phyloP scores from a whole-genome alignment of 129 eudicot genomes.

The Lactuca sativa region DNA sequence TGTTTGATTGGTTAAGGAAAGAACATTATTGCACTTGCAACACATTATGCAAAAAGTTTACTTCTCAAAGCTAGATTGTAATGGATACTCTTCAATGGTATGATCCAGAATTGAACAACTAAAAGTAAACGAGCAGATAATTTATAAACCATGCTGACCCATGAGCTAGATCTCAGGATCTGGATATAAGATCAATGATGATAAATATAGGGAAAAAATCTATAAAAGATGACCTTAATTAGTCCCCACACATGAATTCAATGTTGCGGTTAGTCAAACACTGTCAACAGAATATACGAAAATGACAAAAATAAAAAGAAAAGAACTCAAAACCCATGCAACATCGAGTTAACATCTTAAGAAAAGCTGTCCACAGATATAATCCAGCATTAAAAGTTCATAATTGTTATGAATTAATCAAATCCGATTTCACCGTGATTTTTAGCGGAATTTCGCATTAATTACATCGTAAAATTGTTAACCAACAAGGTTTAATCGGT shows the following conservation, averaged over 20 bases:
- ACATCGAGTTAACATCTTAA: background rate
- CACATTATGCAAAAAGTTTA: background rate
- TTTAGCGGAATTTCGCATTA: background rate
- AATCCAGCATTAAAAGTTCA: slow-evolving; percentile 9
- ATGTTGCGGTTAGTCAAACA: slow-evolving; percentile 1
- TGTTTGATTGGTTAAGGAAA: background rate
- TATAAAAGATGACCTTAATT: background rate
- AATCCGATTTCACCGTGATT: slow-evolving; percentile 3
- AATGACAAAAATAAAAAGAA: background rate
- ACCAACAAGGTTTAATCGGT: background rate
- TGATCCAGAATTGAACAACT: background rate
- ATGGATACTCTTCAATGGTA: background rate
- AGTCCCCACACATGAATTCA: slow-evolving; percentile 4
- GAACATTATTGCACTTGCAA: background rate
- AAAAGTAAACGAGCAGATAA: background rate
- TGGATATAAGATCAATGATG: slow-evolving; percentile 7
- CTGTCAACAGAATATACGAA: background rate
- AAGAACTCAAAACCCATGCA: background rate
- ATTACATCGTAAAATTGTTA: slow-evolving; percentile 18
- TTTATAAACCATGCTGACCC: background rate
- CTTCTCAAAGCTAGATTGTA: background rate
- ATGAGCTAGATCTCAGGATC: slow-evolving; percentile 21
- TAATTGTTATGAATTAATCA: slow-evolving; percentile 11
- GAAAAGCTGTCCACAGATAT: slow-evolving; percentile 4
- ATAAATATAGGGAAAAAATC: background rate